Conservation (phyloP, 305 asterid species). For the Solanum aculeatissimum region DNA sequence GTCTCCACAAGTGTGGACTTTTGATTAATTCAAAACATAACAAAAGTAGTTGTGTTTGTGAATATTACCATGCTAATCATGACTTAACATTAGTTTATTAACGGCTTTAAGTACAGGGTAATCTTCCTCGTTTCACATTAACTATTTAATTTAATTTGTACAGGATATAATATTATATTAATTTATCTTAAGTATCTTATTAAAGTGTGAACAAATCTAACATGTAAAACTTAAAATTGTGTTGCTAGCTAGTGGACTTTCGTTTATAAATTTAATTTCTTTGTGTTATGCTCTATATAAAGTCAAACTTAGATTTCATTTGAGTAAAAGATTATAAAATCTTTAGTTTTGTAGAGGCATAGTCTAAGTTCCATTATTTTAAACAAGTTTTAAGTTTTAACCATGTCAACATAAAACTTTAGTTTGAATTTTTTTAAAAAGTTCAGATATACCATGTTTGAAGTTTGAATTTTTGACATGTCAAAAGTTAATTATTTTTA, state of each 20-base stretch:
- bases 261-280: background rate
- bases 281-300: background rate
- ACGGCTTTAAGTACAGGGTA: constrained; percentile 32
- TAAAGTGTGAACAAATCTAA: background rate
- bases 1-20: background rate
- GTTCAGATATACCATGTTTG: background rate
- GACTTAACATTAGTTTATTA: constrained; percentile 15
- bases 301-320: background rate
- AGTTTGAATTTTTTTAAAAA: background rate
- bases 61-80: background rate
- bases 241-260: background rate
- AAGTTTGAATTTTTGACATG: too few species aligned
- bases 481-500: too few species aligned
- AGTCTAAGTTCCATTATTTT: background rate
- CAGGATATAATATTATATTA: constrained; percentile 31
- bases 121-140: constrained; percentile 1
- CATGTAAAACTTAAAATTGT: background rate
- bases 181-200: constrained; percentile 20
- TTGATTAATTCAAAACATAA: background rate
- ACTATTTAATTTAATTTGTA: constrained; percentile 22
- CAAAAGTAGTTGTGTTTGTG: background rate
- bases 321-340: background rate
- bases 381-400: background rate
- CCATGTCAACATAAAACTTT: background rate
- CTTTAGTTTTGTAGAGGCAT: background rate